A percentile compares a stretch with the other conserved stretches of the same genome.
phyloP scores from a whole-genome alignment of 75 land plant genomes.

The Isoetes taiwanensis region DNA sequence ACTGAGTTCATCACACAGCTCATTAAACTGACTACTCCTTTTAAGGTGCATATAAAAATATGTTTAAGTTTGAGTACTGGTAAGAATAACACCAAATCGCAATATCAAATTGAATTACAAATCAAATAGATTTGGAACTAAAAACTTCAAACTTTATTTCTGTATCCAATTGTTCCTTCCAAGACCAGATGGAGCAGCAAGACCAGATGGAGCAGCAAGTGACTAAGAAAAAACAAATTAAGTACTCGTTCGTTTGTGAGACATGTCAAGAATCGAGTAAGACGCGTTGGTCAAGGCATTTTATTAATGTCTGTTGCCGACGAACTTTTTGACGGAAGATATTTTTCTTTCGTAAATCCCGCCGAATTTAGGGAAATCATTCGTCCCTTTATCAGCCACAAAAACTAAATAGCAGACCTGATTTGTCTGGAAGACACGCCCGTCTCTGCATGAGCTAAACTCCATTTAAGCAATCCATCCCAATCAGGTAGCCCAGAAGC shows the following conservation, averaged over 20 bases:
- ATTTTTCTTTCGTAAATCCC: not conserved
- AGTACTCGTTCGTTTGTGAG: too few relatives aligned
- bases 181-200: not conserved
- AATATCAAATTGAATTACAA: not conserved
- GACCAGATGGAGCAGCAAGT: too few relatives aligned
- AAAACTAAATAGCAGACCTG: conserved; percentile 26
- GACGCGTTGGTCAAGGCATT: not conserved
- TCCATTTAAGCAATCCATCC: conserved; percentile 97
- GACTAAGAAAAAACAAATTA: too few relatives aligned
- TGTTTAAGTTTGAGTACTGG: not conserved
- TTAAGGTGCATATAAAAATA: not conserved
- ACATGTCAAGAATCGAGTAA: not conserved
- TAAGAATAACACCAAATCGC: not conserved
- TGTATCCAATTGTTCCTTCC: not conserved
- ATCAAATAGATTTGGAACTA: not conserved
- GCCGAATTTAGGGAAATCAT: not conserved
- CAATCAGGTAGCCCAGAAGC: too few relatives aligned
- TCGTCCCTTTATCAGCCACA: not conserved
- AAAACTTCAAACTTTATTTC: not conserved
- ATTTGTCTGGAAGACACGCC: conserved; percentile 39
- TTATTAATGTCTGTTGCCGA: not conserved
- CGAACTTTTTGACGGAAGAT: not conserved
- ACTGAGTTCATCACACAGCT: too few relatives aligned
- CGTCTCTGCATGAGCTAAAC: conserved; percentile 68
- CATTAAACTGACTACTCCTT: too few relatives aligned